Evolutionary conservation across 192 early-diverging fungal species (phyloP).

Genomic region (Piromyces finnis): DNA sequence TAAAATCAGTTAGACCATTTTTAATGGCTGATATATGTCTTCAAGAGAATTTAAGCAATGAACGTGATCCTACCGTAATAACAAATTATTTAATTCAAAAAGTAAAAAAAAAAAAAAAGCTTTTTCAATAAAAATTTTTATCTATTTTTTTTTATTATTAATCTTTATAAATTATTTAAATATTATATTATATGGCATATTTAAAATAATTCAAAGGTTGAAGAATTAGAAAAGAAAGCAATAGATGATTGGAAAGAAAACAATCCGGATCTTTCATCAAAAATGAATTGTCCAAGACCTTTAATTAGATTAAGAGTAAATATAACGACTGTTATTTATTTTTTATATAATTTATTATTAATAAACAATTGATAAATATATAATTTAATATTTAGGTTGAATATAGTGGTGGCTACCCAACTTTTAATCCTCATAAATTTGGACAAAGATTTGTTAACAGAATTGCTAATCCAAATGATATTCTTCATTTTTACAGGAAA

Average conservation of each 20-base stretch:
- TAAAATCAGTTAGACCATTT: slow-evolving; percentile 76
- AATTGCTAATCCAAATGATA: slow-evolving; percentile 78
- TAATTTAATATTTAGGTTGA: slow-evolving; percentile 39
- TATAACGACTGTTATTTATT: no score
- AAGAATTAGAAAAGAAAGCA: slow-evolving; percentile 46
- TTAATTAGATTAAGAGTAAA: slow-evolving; percentile 44
- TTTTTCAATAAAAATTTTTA: no score
- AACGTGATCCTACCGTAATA: slow-evolving; percentile 29
- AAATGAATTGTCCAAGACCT: slow-evolving; percentile 33
- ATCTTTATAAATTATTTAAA: no score
- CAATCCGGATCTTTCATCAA: slow-evolving; percentile 4
- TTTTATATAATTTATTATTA: no score
- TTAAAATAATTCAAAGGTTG: no score
- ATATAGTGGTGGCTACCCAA: slow-evolving; percentile 64
- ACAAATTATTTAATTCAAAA: slow-evolving; percentile 29
- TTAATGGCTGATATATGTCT: slow-evolving; percentile 53
- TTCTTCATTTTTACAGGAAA: slow-evolving; percentile 63
- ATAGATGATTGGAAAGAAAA: slow-evolving; percentile 34
- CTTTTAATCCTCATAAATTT: slow-evolving; percentile 74
- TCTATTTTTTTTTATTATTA: no score
- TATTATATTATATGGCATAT: no score
- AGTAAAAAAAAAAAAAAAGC: slow-evolving; percentile 13
- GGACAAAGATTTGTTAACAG: slow-evolving; percentile 56
- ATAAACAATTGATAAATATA: no score
- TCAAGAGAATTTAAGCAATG: slow-evolving; percentile 18